Base-by-base conservation (phyloP, 164 flowering plant species). In the Vitis riparia region DNA sequence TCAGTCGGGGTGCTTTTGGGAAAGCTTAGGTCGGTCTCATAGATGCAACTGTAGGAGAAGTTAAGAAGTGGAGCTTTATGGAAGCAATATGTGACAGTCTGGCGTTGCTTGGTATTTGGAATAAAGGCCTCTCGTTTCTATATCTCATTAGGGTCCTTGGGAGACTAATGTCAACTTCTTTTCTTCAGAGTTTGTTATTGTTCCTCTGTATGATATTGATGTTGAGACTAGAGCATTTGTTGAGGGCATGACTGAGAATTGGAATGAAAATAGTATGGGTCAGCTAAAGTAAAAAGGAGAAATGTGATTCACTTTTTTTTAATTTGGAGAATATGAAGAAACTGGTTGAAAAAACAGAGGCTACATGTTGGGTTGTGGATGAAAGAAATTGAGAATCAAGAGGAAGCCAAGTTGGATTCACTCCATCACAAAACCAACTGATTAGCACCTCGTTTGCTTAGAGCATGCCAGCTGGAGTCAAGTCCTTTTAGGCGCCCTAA, bases 221-320 rank as follows among this genome's bases (percentile, higher is more conserved):
- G 50, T 87, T 9, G 97, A 93, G 69, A 88, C 97, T 3, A 90
- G 88, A 83, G 98, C 97, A 11, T 93, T 93, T 55, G 91, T 93
- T 9, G 93, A 86, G 73, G 99, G 93, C 23, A 95, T 93, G 97
- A 85, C 73, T n/a, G 97, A 95, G 62, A 89, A 95, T 69, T 93
- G 99, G 98, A 75, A 86, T n/a, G 83, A 88, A 78, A 83, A 98
- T 67, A 73, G 77, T 59, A 82, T 63, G 50, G 59, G 67, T 64
- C 56, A 70, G n/a, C 59, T 71, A 44, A 57, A 71, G 49, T 58
- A 55, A 12, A 61, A 63, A 17, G 69, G 57, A 73, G 56, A 69
- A 63, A 68, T 50, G 63, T 23, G 58, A 69, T 11, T 75, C 85
- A 62, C 82, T 90, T 68, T 87, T 87, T 62, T 17, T 17, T 17